These are phyloP conservation scores for Nitzschia sp. DNA, from an alignment of 108 stramenopile species.

Conservation along the genomic window DNA sequence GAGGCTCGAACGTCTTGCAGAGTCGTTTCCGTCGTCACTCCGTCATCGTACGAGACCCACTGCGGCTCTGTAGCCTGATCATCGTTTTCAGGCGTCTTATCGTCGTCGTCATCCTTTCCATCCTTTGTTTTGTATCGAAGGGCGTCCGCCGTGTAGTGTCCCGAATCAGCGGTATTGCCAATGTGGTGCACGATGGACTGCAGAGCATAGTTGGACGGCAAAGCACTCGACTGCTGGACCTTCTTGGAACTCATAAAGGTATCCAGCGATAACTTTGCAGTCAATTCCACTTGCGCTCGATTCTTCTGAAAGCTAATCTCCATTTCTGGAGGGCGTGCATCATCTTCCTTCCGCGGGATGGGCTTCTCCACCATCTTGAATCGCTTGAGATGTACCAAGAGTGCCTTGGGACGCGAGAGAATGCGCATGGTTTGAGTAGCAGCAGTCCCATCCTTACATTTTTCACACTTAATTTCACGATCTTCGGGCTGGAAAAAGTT, in stretches of 20 bases:
- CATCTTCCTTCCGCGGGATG: background rate
- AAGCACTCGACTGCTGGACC: background rate
- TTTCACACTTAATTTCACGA: slow-evolving; percentile 86
- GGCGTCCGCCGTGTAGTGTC: slow-evolving; percentile 74
- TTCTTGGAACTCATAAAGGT: background rate
- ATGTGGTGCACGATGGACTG: slow-evolving; percentile 74
- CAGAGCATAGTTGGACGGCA: slow-evolving; percentile 28
- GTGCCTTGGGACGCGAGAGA: slow-evolving; percentile 56
- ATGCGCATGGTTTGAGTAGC: slow-evolving; percentile 73
- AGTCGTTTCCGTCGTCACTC: background rate
- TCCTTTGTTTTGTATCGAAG: slow-evolving; percentile 3
- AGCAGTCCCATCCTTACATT: slow-evolving; percentile 57
- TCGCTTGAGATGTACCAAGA: slow-evolving; percentile 78
- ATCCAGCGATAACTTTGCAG: slow-evolving; percentile 14
- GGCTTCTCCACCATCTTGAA: slow-evolving; percentile 55
- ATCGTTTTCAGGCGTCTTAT: background rate
- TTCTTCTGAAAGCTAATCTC: slow-evolving; percentile 54
- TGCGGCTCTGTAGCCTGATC: background rate
- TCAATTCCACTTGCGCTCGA: slow-evolving; percentile 33
- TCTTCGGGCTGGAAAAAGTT: slow-evolving; percentile 75
- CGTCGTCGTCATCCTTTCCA: background rate
- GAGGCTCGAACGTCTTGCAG: slow-evolving; percentile 3
- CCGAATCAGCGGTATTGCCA: slow-evolving; percentile 60
- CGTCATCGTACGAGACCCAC: slow-evolving; percentile 54
- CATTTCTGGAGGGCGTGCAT: background rate